Conservation (phyloP, 2,329 filamentous ascomycete species). For the Fusarium cyanostomum region DNA sequence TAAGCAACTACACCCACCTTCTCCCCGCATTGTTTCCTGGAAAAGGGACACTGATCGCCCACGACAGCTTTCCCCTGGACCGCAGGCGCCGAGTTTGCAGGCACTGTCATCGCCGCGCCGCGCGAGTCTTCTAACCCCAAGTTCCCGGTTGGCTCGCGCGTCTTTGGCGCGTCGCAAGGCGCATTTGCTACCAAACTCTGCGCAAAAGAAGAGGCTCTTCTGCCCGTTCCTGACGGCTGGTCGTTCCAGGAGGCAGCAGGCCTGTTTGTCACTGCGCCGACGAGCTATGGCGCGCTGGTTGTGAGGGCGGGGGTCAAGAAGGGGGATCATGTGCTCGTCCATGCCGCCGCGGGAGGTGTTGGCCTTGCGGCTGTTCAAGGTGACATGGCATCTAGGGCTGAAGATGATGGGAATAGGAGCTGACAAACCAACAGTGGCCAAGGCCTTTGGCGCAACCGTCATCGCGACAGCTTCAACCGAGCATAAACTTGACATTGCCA, state of each 20-base stretch:
- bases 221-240: slow-evolving; percentile 83
- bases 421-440: slow-evolving; percentile 68
- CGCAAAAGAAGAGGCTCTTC: slow-evolving; percentile 71
- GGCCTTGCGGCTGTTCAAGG: slow-evolving; percentile 89
- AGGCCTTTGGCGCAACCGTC: slow-evolving; percentile 91
- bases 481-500: slow-evolving; percentile 82
- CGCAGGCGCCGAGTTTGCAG: slow-evolving; percentile 87
- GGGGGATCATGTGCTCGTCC: slow-evolving; percentile 88
- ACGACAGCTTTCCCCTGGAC: slow-evolving; percentile 81
- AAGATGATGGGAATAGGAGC: neutral
- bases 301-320: slow-evolving; percentile 78
- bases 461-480: slow-evolving; percentile 87
- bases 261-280: slow-evolving; percentile 91
- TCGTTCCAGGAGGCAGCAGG: slow-evolving; percentile 85
- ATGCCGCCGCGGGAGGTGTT: slow-evolving; percentile 92
- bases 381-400: slow-evolving; percentile 31
- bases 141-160: slow-evolving; percentile 80
- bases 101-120: slow-evolving; percentile 76
- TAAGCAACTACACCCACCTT: slow-evolving; percentile 43
- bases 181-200: slow-evolving; percentile 83
- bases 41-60: neutral
- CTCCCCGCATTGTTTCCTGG: neutral
- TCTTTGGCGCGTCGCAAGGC: slow-evolving; percentile 89
- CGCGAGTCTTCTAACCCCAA: slow-evolving; percentile 58
- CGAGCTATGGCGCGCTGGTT: slow-evolving; percentile 85